A percentile compares a stretch with the other conserved stretches of the same genome.
Evolutionary conservation across 106 monocot genomes (phyloP).

Genomic region (Chionographis japonica): DNA sequence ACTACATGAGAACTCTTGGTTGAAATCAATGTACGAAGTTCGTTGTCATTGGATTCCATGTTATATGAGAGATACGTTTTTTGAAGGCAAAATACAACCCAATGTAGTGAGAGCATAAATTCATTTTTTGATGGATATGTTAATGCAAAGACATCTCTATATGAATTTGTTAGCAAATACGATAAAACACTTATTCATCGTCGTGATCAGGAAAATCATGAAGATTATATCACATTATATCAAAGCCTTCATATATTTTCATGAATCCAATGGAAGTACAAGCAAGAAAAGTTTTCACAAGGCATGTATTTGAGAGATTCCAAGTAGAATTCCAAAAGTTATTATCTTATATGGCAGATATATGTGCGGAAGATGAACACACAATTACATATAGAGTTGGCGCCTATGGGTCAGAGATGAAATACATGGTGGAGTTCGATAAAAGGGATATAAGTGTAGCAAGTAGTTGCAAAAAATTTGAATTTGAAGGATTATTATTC

Average conservation of each 20-base stretch:
- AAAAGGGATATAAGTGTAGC: no score
- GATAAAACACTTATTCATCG: not conserved
- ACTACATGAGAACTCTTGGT: not conserved
- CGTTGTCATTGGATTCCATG: not conserved
- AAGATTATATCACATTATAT: not conserved
- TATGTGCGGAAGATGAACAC: no score
- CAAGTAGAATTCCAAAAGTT: not conserved
- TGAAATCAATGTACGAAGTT: not conserved
- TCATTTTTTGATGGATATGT: conserved; percentile 4
- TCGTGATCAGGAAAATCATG: not conserved
- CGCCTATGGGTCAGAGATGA: no score
- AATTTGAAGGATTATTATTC: no score
- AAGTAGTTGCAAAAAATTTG: no score
- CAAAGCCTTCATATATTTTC: not conserved
- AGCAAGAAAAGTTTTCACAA: not conserved
- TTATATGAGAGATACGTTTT: not conserved
- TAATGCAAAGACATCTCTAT: not conserved
- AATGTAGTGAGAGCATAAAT: not conserved
- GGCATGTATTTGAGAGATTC: not conserved
- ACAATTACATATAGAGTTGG: no score
- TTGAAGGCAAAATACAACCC: not conserved
- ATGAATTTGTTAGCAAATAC: not conserved
- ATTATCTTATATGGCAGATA: no score
- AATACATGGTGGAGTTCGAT: no score
- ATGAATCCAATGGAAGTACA: not conserved